phyloP scores from a whole-genome alignment of 371 early-diverging fungal species.

The Mucor circinelloides region DNA sequence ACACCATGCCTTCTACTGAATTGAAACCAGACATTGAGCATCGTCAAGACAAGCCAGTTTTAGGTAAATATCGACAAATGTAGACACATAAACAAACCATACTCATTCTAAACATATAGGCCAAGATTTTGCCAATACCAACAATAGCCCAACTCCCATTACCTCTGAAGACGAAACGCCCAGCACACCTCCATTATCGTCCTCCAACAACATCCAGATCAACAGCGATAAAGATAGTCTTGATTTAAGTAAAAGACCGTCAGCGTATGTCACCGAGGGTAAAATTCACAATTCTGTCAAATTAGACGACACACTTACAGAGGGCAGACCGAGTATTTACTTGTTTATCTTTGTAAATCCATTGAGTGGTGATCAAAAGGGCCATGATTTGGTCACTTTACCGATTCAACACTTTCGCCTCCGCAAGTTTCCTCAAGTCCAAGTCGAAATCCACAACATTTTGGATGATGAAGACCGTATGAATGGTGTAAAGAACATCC shows the following conservation, averaged over 20 bases:
- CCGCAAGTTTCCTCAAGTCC: slow-evolving; percentile 56
- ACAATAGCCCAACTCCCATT: not conserved
- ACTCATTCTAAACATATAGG: not conserved
- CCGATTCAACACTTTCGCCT: slow-evolving; percentile 61
- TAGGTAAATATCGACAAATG: not conserved
- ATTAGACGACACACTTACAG: slow-evolving; percentile 17
- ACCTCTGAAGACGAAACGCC: not conserved
- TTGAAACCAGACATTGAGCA: not conserved
- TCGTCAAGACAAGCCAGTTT: not conserved
- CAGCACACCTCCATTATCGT: not conserved
- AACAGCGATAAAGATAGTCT: not conserved
- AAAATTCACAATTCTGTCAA: slow-evolving; percentile 10
- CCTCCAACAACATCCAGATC: not conserved
- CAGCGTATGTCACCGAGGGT: not conserved
- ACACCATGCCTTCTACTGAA: not conserved
- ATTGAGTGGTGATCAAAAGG: slow-evolving; percentile 60
- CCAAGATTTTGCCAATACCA: not conserved
- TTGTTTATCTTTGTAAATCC: slow-evolving; percentile 71
- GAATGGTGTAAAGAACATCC: slow-evolving; percentile 43
- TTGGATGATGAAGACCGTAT: slow-evolving; percentile 49
- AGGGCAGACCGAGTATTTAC: slow-evolving; percentile 49
- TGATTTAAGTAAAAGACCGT: not conserved
- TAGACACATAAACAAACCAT: not conserved
- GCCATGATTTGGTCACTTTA: slow-evolving; percentile 48
- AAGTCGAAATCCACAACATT: slow-evolving; percentile 64